These are phyloP conservation scores for Termitomyces sp. DNA, from an alignment of 768 basidiomycete species.

Conservation along the genomic window DNA sequence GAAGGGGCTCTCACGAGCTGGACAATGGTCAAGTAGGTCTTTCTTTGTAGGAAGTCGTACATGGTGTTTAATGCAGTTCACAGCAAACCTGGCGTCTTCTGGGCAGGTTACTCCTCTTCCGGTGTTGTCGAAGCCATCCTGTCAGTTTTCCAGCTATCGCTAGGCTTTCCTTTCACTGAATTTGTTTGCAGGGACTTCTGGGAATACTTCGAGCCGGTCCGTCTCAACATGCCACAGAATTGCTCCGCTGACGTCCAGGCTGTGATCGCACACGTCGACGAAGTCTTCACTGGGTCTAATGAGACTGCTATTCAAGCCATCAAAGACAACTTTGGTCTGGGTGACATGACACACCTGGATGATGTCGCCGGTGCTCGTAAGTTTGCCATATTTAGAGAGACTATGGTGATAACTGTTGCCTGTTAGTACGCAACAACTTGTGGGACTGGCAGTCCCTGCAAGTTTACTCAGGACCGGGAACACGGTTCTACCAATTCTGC, in stretches of 20 bases:
- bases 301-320: constrained; percentile 42
- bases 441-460: constrained; percentile 66
- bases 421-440: constrained; percentile 47
- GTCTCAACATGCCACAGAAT: constrained; percentile 60
- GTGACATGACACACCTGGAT: constrained; percentile 49
- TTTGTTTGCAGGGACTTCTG: constrained; percentile 40
- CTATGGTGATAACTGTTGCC: neutral
- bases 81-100: constrained; percentile 56
- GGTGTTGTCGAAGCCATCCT: constrained; percentile 59
- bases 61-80: neutral
- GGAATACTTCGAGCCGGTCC: constrained; percentile 69
- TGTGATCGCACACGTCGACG: constrained; percentile 55
- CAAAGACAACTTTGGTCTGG: constrained; percentile 55
- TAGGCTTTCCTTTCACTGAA: neutral
- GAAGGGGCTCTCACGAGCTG: constrained; percentile 40
- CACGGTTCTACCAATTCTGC: constrained; percentile 52
- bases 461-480: constrained; percentile 38
- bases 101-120: constrained; percentile 59
- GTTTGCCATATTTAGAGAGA: constrained; percentile 8
- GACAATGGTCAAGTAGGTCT: constrained; percentile 62
- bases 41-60: neutral
- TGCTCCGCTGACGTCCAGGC: constrained; percentile 68
- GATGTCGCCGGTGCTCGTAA: constrained; percentile 57
- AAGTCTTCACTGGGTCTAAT: constrained; percentile 42
- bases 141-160: constrained; percentile 19